A percentile compares a stretch with the other conserved stretches of the same genome.
Evolutionary conservation across 176 grass and related monocot species (phyloP).

Genomic region (Sorghum bicolor): Sorghum_bicolor_NCBIv3 NC_012878.2:56626001-56626500

Average conservation of each 20-base stretch:
- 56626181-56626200: conserved; percentile 88
- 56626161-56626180: conserved; percentile 73
- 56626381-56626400: conserved; percentile 86
- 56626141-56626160: conserved; percentile 22
- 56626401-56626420: conserved; percentile 85
- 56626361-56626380: conserved; percentile 69
- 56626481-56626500: background rate
- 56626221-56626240: conserved; percentile 86
- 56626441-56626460: conserved; percentile 19
- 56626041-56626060: conserved; percentile 69
- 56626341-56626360: conserved; percentile 71
- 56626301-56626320: conserved; percentile 16
- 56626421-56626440: background rate
- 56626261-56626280: conserved; percentile 28
- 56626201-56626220: conserved; percentile 93
- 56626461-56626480: background rate
- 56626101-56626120: conserved; percentile 10
- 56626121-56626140: background rate
- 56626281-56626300: background rate
- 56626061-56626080: conserved; percentile 88
- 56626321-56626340: conserved; percentile 36
- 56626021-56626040: conserved; percentile 92
- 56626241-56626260: conserved; percentile 27
- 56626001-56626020: conserved; percentile 99
- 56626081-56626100: conserved; percentile 33